Base-by-base conservation (phyloP, 2,329 filamentous ascomycete species). In the Didymosphaeria variabile region DNA sequence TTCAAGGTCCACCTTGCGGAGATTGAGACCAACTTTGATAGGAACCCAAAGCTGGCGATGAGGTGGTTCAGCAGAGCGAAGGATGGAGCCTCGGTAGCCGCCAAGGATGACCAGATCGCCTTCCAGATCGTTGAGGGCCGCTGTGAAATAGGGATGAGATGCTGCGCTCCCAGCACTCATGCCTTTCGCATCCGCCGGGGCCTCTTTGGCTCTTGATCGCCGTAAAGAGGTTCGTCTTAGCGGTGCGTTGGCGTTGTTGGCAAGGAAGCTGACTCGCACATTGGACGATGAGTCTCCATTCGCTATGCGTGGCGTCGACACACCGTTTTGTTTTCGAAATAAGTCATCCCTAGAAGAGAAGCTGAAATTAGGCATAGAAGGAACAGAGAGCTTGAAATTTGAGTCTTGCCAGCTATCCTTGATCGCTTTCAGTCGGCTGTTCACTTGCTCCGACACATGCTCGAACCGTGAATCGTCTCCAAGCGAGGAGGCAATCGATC, bases 1-100 rank as follows among this genome's bases (percentile, higher is more conserved):
- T 75, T 97, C 93, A 4, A 98, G 83, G 74, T 98, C 92, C 2
- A 94, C 94, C 74, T 95, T 97, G 58, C 94, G 90, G 63, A 97
- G 87, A 69, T 97, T 97, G 54, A 98, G 81, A 0, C 94, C 94
- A 31, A 97, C 90, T 78, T 97, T 97, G 72, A 97, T 90, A 0
- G 94, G 94, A 1, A 96, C 92, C 94, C 94, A 98, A 0, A 97
- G 81, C 74, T 97, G 93, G n/a, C 93, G 88, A 72, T 94, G 88
- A 4, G 91, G 91, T 9, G 91, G 86, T 63, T 93, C 89, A 12
- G 92, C 90, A 12, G 93, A 96, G 32, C 94, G 88, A 32, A 98
- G 79, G n/a, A 97, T 85, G 0, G 94, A 97, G 3, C 94, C 94
- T 66, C 94, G 86, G 73, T 97, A 97, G 15, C 94, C 94, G 21